These are phyloP conservation scores for Mycotypha africana DNA, from an alignment of 371 early-diverging fungal genomes.

Conservation along the genomic window DNA sequence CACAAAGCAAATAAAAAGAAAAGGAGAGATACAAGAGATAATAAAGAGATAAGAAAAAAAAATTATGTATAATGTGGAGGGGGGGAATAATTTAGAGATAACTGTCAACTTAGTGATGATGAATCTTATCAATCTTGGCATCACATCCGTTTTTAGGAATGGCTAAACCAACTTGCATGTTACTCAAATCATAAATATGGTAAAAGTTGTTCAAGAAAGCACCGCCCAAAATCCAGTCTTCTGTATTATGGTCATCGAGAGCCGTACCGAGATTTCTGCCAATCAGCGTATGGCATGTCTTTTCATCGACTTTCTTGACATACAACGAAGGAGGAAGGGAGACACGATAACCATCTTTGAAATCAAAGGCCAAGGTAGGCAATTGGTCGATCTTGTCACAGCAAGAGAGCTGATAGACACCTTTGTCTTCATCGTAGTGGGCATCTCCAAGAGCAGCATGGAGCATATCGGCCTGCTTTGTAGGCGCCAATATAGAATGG, in stretches of 20 bases:
- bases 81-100: too few relatives aligned
- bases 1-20: too few relatives aligned
- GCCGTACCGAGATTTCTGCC: too few relatives aligned
- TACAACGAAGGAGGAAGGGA: constrained; percentile 28
- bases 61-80: too few relatives aligned
- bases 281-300: constrained; percentile 25
- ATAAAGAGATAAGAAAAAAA: too few relatives aligned
- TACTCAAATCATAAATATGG: constrained; percentile 32
- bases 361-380: constrained; percentile 32
- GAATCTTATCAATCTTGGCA: constrained; percentile 27
- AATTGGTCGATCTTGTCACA: constrained; percentile 22
- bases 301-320: constrained; percentile 14
- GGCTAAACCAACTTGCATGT: constrained; percentile 33
- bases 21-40: too few relatives aligned
- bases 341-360: constrained; percentile 30
- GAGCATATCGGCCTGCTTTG: constrained; percentile 29
- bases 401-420: constrained; percentile 22
- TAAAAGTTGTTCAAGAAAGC: constrained; percentile 41
- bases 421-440: constrained; percentile 15
- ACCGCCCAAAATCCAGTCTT: constrained; percentile 37
- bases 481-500: constrained; percentile 30
- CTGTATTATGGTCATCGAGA: too few relatives aligned
- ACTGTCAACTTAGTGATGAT: too few relatives aligned
- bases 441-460: constrained; percentile 39
- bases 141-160: constrained; percentile 26